phyloP scores from a whole-genome alignment of 108 stramenopile genomes.

The Cylindrotheca closterium region DNA sequence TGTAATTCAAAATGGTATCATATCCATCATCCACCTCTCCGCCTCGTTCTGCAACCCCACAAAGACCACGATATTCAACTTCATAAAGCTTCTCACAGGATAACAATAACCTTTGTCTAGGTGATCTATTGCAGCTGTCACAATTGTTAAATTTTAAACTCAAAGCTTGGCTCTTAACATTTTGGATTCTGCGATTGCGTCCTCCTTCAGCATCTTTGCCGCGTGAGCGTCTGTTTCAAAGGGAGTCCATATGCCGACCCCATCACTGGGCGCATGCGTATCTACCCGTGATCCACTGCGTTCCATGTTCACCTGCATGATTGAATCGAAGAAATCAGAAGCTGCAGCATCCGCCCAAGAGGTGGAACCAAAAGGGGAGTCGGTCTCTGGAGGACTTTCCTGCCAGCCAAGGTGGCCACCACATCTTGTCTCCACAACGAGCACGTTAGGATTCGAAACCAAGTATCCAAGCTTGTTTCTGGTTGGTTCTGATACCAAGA shows the following conservation, averaged over 20 bases:
- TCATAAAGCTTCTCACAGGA: too few species aligned
- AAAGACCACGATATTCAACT: too few species aligned
- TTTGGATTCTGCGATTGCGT: not conserved
- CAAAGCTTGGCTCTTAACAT: not conserved
- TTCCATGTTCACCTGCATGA: constrained; percentile 33
- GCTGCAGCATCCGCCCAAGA: constrained; percentile 85
- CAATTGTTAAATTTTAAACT: not conserved
- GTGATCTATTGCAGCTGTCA: too few species aligned
- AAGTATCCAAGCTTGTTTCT: constrained; percentile 56
- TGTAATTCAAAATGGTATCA: too few species aligned
- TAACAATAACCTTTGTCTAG: too few species aligned
- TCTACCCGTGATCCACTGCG: constrained; percentile 10
- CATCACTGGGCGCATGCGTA: not conserved
- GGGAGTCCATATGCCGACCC: not conserved
- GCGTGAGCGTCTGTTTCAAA: not conserved
- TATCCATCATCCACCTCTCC: too few species aligned
- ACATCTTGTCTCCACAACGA: constrained; percentile 79
- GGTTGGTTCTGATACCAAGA: constrained; percentile 62
- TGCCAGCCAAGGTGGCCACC: constrained; percentile 91
- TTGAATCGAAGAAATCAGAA: constrained; percentile 80
- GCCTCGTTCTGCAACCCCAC: too few species aligned
- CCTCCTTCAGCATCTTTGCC: not conserved
- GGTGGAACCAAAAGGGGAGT: constrained; percentile 36
- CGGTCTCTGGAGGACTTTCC: constrained; percentile 52
- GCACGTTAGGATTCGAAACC: constrained; percentile 77